Evolutionary conservation across 2,329 filamentous ascomycete genomes (phyloP).

Genomic region (Tolypocladium album): DNA sequence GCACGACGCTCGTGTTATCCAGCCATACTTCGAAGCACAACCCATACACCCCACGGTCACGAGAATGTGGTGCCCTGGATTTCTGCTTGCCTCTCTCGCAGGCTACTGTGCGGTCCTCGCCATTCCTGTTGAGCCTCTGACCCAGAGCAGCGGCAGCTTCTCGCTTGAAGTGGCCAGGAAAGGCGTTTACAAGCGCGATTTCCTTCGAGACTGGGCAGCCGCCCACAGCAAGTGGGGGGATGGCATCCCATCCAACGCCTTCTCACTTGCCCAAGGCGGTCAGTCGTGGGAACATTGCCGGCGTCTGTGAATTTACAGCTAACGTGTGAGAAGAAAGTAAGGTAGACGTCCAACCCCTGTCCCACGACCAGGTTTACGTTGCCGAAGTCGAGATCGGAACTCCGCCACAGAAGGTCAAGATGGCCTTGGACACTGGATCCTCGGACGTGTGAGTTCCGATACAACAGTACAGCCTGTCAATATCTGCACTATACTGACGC

Average conservation of each 20-base stretch:
- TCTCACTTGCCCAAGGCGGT: conserved; percentile 20
- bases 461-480: too few species aligned
- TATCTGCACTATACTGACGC: neutral
- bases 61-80: neutral
- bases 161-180: conserved; percentile 15
- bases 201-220: conserved; percentile 21
- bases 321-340: conserved; percentile 14
- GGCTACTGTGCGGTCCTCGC: neutral
- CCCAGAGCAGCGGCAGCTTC: conserved; percentile 10
- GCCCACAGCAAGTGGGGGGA: conserved; percentile 23
- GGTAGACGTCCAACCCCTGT: conserved; percentile 23
- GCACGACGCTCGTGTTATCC: neutral
- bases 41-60: neutral
- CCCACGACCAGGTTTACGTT: conserved; percentile 31
- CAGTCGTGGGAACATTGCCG: neutral
- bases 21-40: neutral
- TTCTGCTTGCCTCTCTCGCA: neutral
- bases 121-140: neutral
- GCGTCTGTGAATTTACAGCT: neutral
- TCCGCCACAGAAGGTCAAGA: conserved; percentile 33
- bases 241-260: conserved; percentile 9
- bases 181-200: conserved; percentile 14
- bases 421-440: conserved; percentile 45
- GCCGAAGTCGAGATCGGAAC: conserved; percentile 34
- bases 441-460: conserved; percentile 48